Conservation (phyloP, 1,139 yeast species). For the Taphrina confusa region DNA sequence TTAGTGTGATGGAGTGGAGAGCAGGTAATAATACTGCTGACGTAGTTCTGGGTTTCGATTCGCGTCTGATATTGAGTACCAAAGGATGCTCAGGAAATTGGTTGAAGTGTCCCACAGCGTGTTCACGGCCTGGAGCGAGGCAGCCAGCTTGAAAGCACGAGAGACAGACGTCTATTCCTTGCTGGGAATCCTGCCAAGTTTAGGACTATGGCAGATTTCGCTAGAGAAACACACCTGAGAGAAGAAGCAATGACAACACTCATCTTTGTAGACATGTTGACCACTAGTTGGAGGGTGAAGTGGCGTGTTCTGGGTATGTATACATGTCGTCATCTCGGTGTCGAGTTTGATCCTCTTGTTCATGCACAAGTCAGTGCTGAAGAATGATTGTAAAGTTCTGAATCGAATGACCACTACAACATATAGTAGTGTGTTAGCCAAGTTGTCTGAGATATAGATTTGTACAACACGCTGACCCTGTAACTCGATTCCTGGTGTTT, state of each 20-base stretch:
- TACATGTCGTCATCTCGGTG: not conserved
- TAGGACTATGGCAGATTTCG: not conserved
- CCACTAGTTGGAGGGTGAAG: not conserved
- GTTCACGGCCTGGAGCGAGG: conserved; percentile 52
- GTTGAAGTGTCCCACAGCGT: conserved; percentile 58
- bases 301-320: not conserved
- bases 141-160: conserved; percentile 67
- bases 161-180: conserved; percentile 74
- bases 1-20: not conserved
- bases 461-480: too few species aligned
- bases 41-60: not conserved
- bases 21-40: not conserved
- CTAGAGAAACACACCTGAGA: conserved; percentile 51
- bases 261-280: conserved; percentile 67
- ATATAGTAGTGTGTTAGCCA: too few species aligned
- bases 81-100: conserved; percentile 55
- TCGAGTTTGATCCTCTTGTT: conserved; percentile 16
- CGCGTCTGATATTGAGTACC: conserved; percentile 59
- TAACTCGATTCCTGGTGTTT: too few species aligned
- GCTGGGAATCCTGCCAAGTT: conserved; percentile 50
- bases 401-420: too few species aligned
- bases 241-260: conserved; percentile 78
- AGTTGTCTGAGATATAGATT: too few species aligned
- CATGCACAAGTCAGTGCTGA: conserved; percentile 24
- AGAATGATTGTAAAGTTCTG: too few species aligned